Percentiles rank a stretch among this genome's conserved stretches.
phyloP scores from a whole-genome alignment of 805 yeast species.

The Candida takata region DNA sequence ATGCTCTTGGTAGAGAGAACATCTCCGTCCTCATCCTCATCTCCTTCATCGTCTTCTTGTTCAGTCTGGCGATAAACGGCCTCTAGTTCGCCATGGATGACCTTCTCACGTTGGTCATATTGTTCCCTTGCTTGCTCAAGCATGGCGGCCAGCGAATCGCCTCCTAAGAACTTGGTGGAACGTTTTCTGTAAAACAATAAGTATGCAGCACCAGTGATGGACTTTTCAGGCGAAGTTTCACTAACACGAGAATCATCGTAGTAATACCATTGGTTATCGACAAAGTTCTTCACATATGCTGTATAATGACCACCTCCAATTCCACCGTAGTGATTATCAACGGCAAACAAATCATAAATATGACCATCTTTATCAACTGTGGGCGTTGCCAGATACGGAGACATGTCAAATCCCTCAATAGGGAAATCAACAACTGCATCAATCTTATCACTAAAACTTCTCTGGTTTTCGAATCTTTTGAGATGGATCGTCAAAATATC shows the following conservation, averaged over 20 bases:
- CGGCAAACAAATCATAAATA: conserved; percentile 84
- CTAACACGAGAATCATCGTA: conserved; percentile 80
- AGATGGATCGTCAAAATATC: conserved; percentile 85
- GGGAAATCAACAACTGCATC: conserved; percentile 84
- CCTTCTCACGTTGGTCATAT: conserved; percentile 21
- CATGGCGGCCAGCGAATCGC: conserved; percentile 34
- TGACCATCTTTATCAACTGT: conserved; percentile 23
- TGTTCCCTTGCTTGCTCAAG: conserved; percentile 35
- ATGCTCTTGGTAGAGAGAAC: too few species aligned
- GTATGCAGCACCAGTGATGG: conserved; percentile 77
- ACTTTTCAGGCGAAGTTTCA: conserved; percentile 48
- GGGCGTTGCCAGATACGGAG: conserved; percentile 41
- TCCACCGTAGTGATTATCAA: conserved; percentile 94
- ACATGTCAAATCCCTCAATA: conserved; percentile 69
- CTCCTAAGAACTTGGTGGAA: conserved; percentile 37
- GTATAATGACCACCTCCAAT: conserved; percentile 98
- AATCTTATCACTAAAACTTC: conserved; percentile 85
- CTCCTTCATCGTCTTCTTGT: conserved; percentile 12
- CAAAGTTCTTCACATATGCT: conserved; percentile 73
- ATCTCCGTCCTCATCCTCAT: conserved; percentile 5
- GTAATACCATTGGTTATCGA: conserved; percentile 79
- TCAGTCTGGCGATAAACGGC: conserved; percentile 22
- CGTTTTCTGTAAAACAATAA: conserved; percentile 71
- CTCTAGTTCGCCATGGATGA: conserved; percentile 20
- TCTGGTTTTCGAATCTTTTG: conserved; percentile 80